A percentile compares a stretch with the other conserved stretches of the same genome.
These are phyloP conservation scores for Termitomyces sp. DNA, from an alignment of 768 basidiomycete genomes.

Conservation along the genomic window DNA sequence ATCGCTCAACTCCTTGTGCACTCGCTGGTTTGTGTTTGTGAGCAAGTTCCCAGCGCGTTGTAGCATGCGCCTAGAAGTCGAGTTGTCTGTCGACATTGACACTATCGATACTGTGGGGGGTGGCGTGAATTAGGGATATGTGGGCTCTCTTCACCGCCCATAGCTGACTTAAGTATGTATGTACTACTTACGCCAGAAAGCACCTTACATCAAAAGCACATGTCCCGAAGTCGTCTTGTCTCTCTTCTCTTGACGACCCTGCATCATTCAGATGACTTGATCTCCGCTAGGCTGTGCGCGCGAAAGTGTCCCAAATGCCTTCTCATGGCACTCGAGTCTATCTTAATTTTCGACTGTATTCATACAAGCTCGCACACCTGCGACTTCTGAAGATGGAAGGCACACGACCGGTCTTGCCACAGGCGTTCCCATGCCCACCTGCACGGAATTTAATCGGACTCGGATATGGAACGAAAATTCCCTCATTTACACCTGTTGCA, in stretches of 20 bases:
- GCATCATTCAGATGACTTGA: constrained; percentile 7
- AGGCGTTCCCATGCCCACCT: no score
- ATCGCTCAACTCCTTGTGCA: constrained; percentile 16
- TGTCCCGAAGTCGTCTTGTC: background rate
- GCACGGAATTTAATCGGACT: background rate
- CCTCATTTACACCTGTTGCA: background rate
- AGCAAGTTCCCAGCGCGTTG: constrained; percentile 32
- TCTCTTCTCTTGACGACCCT: background rate
- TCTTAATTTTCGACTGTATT: background rate
- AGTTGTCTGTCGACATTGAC: background rate
- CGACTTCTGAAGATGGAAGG: background rate
- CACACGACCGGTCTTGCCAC: background rate
- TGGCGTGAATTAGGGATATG: background rate
- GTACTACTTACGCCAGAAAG: background rate
- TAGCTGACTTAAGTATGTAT: background rate
- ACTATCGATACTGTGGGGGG: background rate
- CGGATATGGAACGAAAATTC: background rate
- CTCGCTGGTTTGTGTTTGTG: constrained; percentile 23
- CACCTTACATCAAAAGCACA: constrained; percentile 3
- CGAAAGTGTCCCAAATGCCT: background rate
- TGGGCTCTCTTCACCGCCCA: constrained; percentile 1
- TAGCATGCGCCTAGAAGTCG: constrained; percentile 19
- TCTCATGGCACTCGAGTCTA: background rate
- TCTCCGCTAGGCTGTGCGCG: constrained; percentile 3
- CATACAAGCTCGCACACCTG: background rate